These are phyloP conservation scores for Kodamaea leandrae DNA, from an alignment of 805 yeast genomes.

Conservation along the genomic window DNA sequence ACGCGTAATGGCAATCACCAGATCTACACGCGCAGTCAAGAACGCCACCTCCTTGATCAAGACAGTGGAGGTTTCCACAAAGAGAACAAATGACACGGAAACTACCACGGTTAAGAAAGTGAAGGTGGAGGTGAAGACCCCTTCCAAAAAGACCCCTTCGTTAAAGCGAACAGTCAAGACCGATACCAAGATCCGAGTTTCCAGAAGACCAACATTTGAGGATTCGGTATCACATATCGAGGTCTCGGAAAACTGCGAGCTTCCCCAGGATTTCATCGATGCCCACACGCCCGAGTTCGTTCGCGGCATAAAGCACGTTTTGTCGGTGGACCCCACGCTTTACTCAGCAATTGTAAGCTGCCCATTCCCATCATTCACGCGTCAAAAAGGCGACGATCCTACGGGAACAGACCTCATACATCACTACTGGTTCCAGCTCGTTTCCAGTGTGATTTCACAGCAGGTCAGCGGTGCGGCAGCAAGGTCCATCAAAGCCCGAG, in stretches of 20 bases:
- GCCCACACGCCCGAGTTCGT: slow-evolving; percentile 35
- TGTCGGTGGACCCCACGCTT: slow-evolving; percentile 32
- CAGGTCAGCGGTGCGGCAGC: slow-evolving; percentile 86
- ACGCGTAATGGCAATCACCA: slow-evolving; percentile 2
- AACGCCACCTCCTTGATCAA: neutral
- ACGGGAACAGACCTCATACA: slow-evolving; percentile 19
- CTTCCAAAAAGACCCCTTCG: slow-evolving; percentile 5
- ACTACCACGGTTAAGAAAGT: slow-evolving; percentile 2
- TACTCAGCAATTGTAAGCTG: slow-evolving; percentile 31
- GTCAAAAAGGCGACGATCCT: neutral
- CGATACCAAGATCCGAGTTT: neutral
- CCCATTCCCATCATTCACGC: slow-evolving; percentile 25
- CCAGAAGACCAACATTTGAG: slow-evolving; percentile 8
- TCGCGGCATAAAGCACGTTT: slow-evolving; percentile 28
- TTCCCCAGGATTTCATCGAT: slow-evolving; percentile 28
- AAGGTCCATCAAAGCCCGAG: slow-evolving; percentile 51
- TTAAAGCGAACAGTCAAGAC: neutral
- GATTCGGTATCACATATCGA: slow-evolving; percentile 11
- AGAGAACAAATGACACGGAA: neutral
- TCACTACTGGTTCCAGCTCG: slow-evolving; percentile 36
- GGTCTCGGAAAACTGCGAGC: slow-evolving; percentile 7
- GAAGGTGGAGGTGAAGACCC: neutral
- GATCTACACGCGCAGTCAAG: neutral
- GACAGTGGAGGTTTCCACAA: neutral
- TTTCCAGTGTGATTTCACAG: slow-evolving; percentile 56